Evolutionary conservation across 2,329 filamentous ascomycete species (phyloP), one percentile per base, ranked within the genome.

Genomic region (Sporothrix inflata): DNA sequence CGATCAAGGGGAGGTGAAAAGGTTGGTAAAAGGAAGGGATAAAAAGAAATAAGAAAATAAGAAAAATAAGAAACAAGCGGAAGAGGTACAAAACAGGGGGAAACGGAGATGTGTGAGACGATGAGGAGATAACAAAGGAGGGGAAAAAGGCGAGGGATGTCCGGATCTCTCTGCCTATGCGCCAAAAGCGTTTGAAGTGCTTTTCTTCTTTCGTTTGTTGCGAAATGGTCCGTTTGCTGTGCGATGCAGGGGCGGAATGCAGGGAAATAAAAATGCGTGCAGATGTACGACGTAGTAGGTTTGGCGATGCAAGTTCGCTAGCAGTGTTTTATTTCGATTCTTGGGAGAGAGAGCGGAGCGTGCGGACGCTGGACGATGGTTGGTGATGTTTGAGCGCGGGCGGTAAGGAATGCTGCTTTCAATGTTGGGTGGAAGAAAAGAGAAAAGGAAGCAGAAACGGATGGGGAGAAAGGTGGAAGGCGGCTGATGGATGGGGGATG

Each of bases 211-310:
- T 7, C n/a, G 45, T 51, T 51, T 67, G 45, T 40, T 61, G 40
- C 42, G 30, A 38, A 40, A 42, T 12, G 19, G 11, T 24, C 19
- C 24, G 42, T 51, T 38, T 53, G 65, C 42, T 49, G 45, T 51
- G 65, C 2, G 65, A 53, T 51, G 65, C 65, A 67, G 45, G 65
- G 65, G 45, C 34, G 63, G 65, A 51, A 51, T 67, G 65, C 30
- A 40, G 19, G 45, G 42, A 51, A 38, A 67, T 38, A 51, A 67
- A 67, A 67, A 51, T n/a, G 27, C 45, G 65, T 67, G 45, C 45
- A 67, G 45, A 38, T 51, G 45, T 4, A 11, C 16, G n/a, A n/a
- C n/a, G n/a, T 49, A 51, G 27, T 34, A 30, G 30, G 60, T 38
- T 34, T 38, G 63, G 24, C 19, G 65, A 51, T 63, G 30, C 55